Conservation (phyloP, 306 rosid species). For the Mimosa pudica region DNA sequence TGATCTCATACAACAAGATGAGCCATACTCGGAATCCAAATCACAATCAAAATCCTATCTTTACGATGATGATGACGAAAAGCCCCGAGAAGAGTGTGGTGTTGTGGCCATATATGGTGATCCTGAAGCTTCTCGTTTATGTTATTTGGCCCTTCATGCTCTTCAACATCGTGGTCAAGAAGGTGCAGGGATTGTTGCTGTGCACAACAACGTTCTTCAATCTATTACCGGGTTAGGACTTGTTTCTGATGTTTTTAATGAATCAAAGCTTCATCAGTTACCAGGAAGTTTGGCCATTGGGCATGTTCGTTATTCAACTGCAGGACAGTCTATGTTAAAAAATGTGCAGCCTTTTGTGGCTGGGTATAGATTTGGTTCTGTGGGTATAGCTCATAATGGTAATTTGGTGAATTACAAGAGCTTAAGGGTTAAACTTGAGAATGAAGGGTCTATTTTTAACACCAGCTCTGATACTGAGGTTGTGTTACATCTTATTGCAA, state of each 20-base stretch:
- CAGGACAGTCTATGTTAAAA: conserved; percentile 74
- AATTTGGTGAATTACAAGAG: conserved; percentile 77
- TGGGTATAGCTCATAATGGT: conserved; percentile 91
- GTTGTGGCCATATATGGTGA: conserved; percentile 86
- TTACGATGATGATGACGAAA: conserved; percentile 50
- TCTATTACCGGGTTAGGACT: conserved; percentile 78
- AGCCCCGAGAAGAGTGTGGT: conserved; percentile 95
- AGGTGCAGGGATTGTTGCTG: conserved; percentile 86
- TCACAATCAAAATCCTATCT: neutral
- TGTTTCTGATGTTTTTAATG: conserved; percentile 74
- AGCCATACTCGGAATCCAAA: conserved; percentile 3
- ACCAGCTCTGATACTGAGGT: conserved; percentile 91
- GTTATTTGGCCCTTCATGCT: conserved; percentile 83
- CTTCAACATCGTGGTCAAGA: conserved; percentile 98
- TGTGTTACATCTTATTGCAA: conserved; percentile 87
- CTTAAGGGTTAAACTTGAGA: conserved; percentile 68
- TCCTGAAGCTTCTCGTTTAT: conserved; percentile 72
- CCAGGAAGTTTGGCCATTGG: conserved; percentile 76
- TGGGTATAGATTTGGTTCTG: conserved; percentile 77
- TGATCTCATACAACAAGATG: conserved; percentile 17
- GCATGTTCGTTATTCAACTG: conserved; percentile 87
- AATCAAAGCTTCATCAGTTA: conserved; percentile 60
- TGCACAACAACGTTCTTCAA: conserved; percentile 53
- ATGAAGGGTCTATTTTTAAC: conserved; percentile 74
- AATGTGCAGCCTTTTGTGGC: conserved; percentile 95